Evolutionary conservation across 1,284 basidiomycete species (phyloP).

Genomic region (Apiotrichum mycotoxinovorans): DNA sequence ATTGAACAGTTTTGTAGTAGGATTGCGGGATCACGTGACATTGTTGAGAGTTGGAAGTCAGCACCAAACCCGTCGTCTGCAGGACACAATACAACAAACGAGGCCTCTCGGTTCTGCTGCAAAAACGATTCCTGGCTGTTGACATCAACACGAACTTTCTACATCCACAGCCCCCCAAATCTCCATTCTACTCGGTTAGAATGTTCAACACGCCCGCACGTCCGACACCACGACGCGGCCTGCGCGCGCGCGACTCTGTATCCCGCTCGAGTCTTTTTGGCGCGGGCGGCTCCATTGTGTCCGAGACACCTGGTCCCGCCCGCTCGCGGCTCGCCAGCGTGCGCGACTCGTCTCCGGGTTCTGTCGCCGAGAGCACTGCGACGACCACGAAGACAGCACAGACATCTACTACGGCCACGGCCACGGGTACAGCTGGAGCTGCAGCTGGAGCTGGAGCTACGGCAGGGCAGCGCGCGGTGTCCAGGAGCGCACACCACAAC

Average conservation of each 20-base stretch:
- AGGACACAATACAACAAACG: not conserved
- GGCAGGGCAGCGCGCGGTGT: not conserved
- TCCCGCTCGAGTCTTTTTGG: slow-evolving; percentile 24
- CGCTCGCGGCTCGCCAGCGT: slow-evolving; percentile 10
- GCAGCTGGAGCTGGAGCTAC: slow-evolving; percentile 24
- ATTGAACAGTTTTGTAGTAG: too few species aligned
- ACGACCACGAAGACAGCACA: slow-evolving; percentile 13
- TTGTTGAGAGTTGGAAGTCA: not conserved
- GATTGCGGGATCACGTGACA: too few species aligned
- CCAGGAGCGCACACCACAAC: not conserved
- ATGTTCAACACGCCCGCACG: slow-evolving; percentile 45
- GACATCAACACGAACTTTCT: not conserved
- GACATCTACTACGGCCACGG: slow-evolving; percentile 16
- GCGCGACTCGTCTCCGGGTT: slow-evolving; percentile 6
- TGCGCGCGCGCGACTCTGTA: slow-evolving; percentile 19
- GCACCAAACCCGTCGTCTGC: not conserved
- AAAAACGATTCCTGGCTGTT: too few species aligned
- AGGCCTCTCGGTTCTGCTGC: too few species aligned
- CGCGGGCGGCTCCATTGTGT: slow-evolving; percentile 10
- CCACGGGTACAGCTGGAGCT: slow-evolving; percentile 28
- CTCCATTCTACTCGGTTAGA: not conserved
- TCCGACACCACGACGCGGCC: slow-evolving; percentile 31
- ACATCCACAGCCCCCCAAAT: not conserved
- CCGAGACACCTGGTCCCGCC: slow-evolving; percentile 4
- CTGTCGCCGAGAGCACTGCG: slow-evolving; percentile 13